These are phyloP conservation scores for Epichloe coenophiala DNA, from an alignment of 2,329 filamentous ascomycete species.

Conservation along the genomic window DNA sequence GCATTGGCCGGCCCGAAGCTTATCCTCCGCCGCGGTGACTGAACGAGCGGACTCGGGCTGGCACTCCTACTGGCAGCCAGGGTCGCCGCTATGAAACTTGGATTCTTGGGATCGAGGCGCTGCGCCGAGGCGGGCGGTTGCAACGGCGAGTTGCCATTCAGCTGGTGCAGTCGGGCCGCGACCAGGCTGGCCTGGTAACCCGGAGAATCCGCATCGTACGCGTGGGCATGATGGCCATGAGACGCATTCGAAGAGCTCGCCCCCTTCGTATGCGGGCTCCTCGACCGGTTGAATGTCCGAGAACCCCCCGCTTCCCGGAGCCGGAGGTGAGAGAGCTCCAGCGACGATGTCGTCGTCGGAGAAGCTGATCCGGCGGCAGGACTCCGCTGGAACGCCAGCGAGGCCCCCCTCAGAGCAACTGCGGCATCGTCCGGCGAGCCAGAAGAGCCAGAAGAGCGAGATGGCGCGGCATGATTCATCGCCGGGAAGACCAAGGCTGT, in stretches of 20 bases:
- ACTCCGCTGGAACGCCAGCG: slow-evolving; percentile 35
- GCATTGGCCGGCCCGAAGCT: slow-evolving; percentile 19
- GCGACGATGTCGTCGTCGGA: slow-evolving; percentile 5
- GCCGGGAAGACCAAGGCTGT: slow-evolving; percentile 8
- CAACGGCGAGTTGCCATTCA: slow-evolving; percentile 5
- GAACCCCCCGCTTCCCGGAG: slow-evolving; percentile 21
- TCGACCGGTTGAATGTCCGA: slow-evolving; percentile 19
- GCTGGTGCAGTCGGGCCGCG: slow-evolving; percentile 13
- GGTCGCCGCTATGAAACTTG: slow-evolving; percentile 43
- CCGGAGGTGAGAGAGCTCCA: background rate
- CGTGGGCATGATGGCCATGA: slow-evolving; percentile 5
- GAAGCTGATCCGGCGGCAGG: slow-evolving; percentile 5
- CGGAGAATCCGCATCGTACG: background rate
- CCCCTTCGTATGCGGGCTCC: background rate
- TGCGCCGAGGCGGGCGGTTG: background rate
- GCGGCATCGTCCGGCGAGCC: slow-evolving; percentile 23
- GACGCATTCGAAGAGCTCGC: slow-evolving; percentile 1
- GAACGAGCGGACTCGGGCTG: slow-evolving; percentile 20
- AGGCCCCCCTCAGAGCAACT: slow-evolving; percentile 38
- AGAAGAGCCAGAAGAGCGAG: slow-evolving; percentile 16
- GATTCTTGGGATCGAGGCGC: slow-evolving; percentile 31
- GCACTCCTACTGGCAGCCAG: slow-evolving; percentile 41
- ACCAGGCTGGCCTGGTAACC: slow-evolving; percentile 6
- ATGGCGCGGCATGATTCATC: slow-evolving; percentile 21
- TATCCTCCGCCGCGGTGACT: slow-evolving; percentile 15